Evolutionary conservation across 2,329 filamentous ascomycete species (phyloP).

Genomic region (Graphilbum fragrans): DNA sequence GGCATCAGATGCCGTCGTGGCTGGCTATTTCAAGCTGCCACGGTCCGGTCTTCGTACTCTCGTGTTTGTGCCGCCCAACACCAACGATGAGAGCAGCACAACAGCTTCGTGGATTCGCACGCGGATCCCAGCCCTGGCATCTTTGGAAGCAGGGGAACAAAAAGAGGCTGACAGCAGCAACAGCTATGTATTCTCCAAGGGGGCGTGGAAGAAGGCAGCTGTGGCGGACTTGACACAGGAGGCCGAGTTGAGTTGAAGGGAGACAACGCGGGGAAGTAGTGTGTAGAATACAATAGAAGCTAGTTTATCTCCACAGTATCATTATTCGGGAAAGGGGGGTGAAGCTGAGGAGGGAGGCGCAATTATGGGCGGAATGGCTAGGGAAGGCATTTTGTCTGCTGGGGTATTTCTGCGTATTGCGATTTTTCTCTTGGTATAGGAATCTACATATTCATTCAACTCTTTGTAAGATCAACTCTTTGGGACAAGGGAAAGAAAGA

Average conservation of each 20-base stretch:
- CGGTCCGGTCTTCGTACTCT: conserved; percentile 18
- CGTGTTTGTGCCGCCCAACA: conserved; percentile 4
- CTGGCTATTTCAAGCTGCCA: conserved; percentile 13
- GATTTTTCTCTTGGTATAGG: too few relatives aligned
- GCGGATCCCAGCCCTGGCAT: conserved; percentile 13
- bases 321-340: too few relatives aligned
- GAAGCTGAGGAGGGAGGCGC: too few relatives aligned
- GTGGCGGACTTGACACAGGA: conserved; percentile 8
- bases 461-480: too few relatives aligned
- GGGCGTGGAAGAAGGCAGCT: conserved; percentile 10
- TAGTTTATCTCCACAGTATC: too few relatives aligned
- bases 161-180: conserved; percentile 1
- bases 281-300: not conserved
- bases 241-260: not conserved
- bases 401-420: too few relatives aligned
- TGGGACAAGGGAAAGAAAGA: too few relatives aligned
- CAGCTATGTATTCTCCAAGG: conserved; percentile 12
- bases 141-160: conserved; percentile 3
- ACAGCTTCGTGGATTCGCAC: conserved; percentile 11
- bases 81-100: conserved; percentile 1
- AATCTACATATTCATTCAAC: too few relatives aligned
- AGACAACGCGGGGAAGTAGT: not conserved
- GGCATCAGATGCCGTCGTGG: conserved; percentile 7
- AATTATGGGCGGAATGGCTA: too few relatives aligned
- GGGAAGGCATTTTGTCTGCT: too few relatives aligned